Evolutionary conservation across 1,284 basidiomycete genomes (phyloP), one percentile per base, ranked within the genome.

Genomic region (Ceratobasidium sp.): DNA sequence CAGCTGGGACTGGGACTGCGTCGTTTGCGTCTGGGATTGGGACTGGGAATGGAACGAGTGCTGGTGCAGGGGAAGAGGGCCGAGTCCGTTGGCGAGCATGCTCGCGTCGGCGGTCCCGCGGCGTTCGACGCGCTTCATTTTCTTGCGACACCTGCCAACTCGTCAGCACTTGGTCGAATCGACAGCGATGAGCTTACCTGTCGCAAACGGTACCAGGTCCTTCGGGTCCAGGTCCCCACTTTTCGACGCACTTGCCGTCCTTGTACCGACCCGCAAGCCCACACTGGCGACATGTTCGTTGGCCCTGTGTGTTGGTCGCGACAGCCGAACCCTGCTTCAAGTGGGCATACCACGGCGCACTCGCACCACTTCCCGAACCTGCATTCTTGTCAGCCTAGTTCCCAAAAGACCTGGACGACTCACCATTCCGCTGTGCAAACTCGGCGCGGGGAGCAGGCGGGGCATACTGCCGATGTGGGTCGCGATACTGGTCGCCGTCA

Each of bases 141-240:
- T 93, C 82, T 93, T 93, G 69, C 92, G 86, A 81, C 92, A 92
- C 72, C 88, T 89, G 75, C n/a, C n/a, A n/a, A n/a, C n/a, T 41
- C 76, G 63, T 19, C 48, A 49, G 58, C 49, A 56, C 74, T 37
- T 14, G 39, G 49, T 39, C 5, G 22, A n/a, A 76, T 69, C 22
- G 46, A 29, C 24, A 64, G 51, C 34, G 59, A 54, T 51, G 59
- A 39, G 82, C 86, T 76, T 79, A 89, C 86, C 91, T 83, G 84
- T 93, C 92, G 79, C 92, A 93, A 0, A 93, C 92, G 0, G 92
- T 93, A 27, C 92, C 92, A 54, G 91, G 91, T 0, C 92, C 92
- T 81, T 90, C 87, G 63, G 92, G 92, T 1, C 92, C 92, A 16
- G 92, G 92, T 1, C 92, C 92, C 92, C 92, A 93, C 81, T 93